Evolutionary conservation across 1,284 basidiomycete species (phyloP).

Genomic region (Thecaphora thlaspeos): DNA sequence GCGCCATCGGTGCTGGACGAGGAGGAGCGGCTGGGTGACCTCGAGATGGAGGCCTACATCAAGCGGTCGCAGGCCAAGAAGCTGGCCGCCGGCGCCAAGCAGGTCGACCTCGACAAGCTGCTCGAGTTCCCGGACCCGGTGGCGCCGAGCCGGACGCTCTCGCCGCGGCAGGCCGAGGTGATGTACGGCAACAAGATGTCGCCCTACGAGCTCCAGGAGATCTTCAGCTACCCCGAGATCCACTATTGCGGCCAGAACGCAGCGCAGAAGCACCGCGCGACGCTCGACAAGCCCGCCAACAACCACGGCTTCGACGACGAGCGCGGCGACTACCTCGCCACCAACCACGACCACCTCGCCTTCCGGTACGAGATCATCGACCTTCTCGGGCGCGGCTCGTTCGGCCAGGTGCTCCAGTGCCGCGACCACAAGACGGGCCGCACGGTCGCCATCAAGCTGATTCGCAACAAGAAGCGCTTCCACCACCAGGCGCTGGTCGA

Average conservation of each 20-base stretch:
- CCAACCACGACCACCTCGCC: conserved; percentile 86
- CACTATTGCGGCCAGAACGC: conserved; percentile 71
- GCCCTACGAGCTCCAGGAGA: conserved; percentile 81
- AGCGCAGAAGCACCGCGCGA: conserved; percentile 45
- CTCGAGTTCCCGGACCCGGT: conserved; percentile 89
- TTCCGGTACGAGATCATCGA: conserved; percentile 94
- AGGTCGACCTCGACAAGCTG: conserved; percentile 82
- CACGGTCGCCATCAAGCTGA: conserved; percentile 97
- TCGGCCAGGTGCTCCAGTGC: conserved; percentile 95
- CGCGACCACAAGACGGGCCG: conserved; percentile 94
- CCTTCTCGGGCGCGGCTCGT: conserved; percentile 93
- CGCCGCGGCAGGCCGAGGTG: conserved; percentile 65
- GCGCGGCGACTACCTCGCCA: conserved; percentile 90
- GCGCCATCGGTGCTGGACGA: conserved; percentile 61
- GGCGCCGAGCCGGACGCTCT: conserved; percentile 68
- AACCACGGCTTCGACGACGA: conserved; percentile 98
- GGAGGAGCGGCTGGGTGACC: conserved; percentile 85
- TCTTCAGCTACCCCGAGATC: conserved; percentile 80
- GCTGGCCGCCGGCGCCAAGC: conserved; percentile 72
- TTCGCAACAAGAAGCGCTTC: conserved; percentile 98
- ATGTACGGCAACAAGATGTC: conserved; percentile 59
- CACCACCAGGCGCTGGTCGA: conserved; percentile 98
- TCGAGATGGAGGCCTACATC: conserved; percentile 95
- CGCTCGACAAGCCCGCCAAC: conserved; percentile 71
- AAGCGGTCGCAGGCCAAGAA: conserved; percentile 84